phyloP scores from a whole-genome alignment of 2,329 filamentous ascomycete genomes.

The Fusarium lateritium region DNA sequence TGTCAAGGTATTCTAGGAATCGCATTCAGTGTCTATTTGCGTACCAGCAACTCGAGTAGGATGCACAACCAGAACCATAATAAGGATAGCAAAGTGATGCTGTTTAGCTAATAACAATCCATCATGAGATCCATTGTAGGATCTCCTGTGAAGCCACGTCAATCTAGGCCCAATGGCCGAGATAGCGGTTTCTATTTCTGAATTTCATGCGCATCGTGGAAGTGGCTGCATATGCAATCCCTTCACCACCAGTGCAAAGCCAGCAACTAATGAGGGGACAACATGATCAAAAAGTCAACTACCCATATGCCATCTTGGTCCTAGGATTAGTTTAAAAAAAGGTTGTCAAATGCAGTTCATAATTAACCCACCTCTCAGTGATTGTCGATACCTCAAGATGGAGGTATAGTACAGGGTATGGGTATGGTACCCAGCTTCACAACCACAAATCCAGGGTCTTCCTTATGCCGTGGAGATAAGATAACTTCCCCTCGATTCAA shows the following conservation, averaged over 20 bases:
- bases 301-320: not conserved
- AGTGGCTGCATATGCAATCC: slow-evolving; percentile 21
- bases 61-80: not conserved
- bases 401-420: not conserved
- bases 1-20: not conserved
- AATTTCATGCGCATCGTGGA: slow-evolving; percentile 22
- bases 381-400: not conserved
- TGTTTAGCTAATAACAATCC: not conserved
- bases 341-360: not conserved
- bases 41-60: no score
- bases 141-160: not conserved
- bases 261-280: not conserved
- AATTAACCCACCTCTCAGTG: slow-evolving; percentile 1
- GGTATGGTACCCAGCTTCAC: slow-evolving; percentile 8
- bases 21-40: not conserved
- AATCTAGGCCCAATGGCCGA: slow-evolving; percentile 1
- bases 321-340: not conserved
- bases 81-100: not conserved
- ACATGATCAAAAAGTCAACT: not conserved
- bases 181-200: slow-evolving; percentile 43
- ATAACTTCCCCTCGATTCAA: not conserved
- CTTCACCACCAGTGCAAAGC: not conserved
- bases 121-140: not conserved
- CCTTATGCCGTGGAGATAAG: not conserved
- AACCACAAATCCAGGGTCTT: not conserved